These are phyloP conservation scores for Candida suzukii DNA, from an alignment of 805 yeast genomes.

Conservation along the genomic window DNA sequence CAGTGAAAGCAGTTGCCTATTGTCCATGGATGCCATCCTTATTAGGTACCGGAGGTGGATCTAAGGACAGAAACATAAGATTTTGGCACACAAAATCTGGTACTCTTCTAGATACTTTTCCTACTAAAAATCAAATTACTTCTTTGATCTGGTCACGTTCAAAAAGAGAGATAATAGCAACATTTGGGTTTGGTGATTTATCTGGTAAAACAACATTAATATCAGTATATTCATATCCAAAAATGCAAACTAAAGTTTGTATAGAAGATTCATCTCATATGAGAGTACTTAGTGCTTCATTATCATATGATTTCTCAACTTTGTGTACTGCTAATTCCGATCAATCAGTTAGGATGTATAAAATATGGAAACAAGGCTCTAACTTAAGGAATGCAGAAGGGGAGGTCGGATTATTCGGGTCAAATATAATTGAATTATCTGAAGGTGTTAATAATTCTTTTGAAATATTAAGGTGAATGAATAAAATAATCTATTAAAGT, in stretches of 20 bases:
- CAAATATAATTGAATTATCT: slow-evolving; percentile 47
- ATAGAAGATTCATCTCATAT: slow-evolving; percentile 42
- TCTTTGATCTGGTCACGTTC: slow-evolving; percentile 69
- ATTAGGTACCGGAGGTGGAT: slow-evolving; percentile 89
- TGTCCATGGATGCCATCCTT: slow-evolving; percentile 86
- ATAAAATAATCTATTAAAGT: slow-evolving; percentile 7
- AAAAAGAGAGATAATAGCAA: slow-evolving; percentile 60
- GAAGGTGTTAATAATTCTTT: slow-evolving; percentile 41
- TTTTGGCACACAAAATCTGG: slow-evolving; percentile 88
- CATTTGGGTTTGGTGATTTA: slow-evolving; percentile 70
- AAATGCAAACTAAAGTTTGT: slow-evolving; percentile 38
- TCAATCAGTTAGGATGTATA: slow-evolving; percentile 67
- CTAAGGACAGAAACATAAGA: slow-evolving; percentile 68
- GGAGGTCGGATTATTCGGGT: slow-evolving; percentile 45
- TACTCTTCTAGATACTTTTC: slow-evolving; percentile 48
- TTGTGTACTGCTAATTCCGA: slow-evolving; percentile 76
- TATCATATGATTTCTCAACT: slow-evolving; percentile 56
- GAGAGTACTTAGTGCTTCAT: slow-evolving; percentile 59
- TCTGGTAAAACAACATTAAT: slow-evolving; percentile 42
- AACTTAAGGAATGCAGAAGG: slow-evolving; percentile 20
- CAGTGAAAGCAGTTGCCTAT: slow-evolving; percentile 82
- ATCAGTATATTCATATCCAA: slow-evolving; percentile 62
- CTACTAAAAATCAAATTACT: slow-evolving; percentile 71
- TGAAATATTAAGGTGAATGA: slow-evolving; percentile 21
- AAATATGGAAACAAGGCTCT: slow-evolving; percentile 54